Percentiles rank a stretch among this genome's conserved stretches.
Evolutionary conservation across 208 protist genomes (phyloP).

Genomic region (Trypanosoma mega): DNA sequence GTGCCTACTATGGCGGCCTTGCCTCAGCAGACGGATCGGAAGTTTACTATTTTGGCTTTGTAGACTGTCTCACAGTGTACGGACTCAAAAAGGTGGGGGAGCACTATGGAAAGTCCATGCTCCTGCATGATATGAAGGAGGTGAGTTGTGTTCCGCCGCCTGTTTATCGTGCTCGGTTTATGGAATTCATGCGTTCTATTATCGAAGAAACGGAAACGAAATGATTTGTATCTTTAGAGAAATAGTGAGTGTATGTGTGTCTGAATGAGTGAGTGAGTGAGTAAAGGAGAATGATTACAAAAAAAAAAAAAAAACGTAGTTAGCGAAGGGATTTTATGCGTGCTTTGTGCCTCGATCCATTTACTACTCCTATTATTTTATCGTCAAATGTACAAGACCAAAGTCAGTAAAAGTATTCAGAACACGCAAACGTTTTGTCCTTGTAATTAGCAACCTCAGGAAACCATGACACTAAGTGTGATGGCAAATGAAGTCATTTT

Average conservation of each 20-base stretch:
- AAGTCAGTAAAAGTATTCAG: too few relatives aligned
- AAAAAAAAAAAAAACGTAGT: too few relatives aligned
- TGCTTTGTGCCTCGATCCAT: too few relatives aligned
- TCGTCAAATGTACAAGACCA: background rate
- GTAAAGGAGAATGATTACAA: too few relatives aligned
- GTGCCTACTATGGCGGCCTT: slow-evolving; percentile 27
- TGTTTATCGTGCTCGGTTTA: slow-evolving; percentile 27
- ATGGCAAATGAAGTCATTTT: too few relatives aligned
- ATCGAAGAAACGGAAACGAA: slow-evolving; percentile 5
- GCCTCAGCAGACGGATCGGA: slow-evolving; percentile 23
- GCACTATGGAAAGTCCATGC: slow-evolving; percentile 31
- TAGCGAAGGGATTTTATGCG: too few relatives aligned
- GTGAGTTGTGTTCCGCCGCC: slow-evolving; percentile 33
- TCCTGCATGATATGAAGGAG: slow-evolving; percentile 23
- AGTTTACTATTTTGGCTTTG: slow-evolving; percentile 36
- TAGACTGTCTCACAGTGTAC: slow-evolving; percentile 36
- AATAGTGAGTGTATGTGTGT: background rate
- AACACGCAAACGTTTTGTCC: too few relatives aligned
- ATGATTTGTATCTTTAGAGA: background rate
- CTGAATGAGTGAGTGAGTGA: background rate
- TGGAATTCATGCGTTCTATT: slow-evolving; percentile 24
- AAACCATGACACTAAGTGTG: too few relatives aligned
- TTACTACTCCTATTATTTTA: slow-evolving; percentile 21
- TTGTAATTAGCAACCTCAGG: too few relatives aligned
- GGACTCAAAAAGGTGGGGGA: slow-evolving; percentile 31